Evolutionary conservation across 1,284 basidiomycete genomes (phyloP).

Genomic region (Tremellales sp.): DNA sequence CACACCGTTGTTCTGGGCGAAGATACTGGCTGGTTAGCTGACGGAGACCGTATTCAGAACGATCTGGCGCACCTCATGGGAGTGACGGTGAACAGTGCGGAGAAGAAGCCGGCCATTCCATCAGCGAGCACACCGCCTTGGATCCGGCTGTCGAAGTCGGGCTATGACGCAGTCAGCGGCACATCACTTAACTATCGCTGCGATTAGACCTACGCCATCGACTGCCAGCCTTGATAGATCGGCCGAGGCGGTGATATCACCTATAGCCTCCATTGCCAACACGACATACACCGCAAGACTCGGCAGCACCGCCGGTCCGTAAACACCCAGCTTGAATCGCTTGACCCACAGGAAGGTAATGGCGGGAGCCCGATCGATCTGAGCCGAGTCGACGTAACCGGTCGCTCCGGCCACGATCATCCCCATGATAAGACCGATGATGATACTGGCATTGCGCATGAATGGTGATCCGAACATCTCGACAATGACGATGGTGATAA

Average conservation of each 20-base stretch:
- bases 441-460: constrained; percentile 59
- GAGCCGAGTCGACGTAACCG: constrained; percentile 63
- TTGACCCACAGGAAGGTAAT: constrained; percentile 72
- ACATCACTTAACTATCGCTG: neutral
- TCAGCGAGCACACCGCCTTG: constrained; percentile 76
- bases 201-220: constrained; percentile 50
- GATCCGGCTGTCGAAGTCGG: constrained; percentile 71
- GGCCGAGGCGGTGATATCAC: constrained; percentile 77
- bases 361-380: constrained; percentile 62
- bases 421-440: constrained; percentile 55
- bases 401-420: constrained; percentile 71
- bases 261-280: constrained; percentile 75
- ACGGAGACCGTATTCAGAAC: neutral
- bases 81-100: constrained; percentile 73
- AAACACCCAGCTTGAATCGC: constrained; percentile 71
- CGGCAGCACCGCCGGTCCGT: constrained; percentile 75
- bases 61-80: constrained; percentile 48
- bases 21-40: constrained; percentile 57
- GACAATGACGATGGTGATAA: constrained; percentile 58
- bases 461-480: constrained; percentile 55
- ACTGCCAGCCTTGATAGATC: constrained; percentile 71
- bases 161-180: constrained; percentile 14
- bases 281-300: constrained; percentile 70
- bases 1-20: constrained; percentile 79
- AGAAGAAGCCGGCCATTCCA: constrained; percentile 58